Percentiles rank a stretch among this genome's conserved stretches.
Evolutionary conservation across 352 stramenopile genomes (phyloP).

Genomic region (Globisporangium spinosum): DNA sequence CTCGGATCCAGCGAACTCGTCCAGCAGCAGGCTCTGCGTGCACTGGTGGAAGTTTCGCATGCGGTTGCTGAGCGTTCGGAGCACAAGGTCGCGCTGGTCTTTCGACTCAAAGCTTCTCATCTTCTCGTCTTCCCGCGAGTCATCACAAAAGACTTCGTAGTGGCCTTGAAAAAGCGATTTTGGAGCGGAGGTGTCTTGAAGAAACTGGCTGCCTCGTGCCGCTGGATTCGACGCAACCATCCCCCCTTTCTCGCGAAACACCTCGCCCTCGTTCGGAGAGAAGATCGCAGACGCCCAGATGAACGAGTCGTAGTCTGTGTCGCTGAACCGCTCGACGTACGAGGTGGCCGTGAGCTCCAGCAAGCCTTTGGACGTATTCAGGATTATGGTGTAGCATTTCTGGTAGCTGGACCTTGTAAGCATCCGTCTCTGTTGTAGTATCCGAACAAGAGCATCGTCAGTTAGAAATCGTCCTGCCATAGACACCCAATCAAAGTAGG

Average conservation of each 20-base stretch:
- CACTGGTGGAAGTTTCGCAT: neutral
- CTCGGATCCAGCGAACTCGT: neutral
- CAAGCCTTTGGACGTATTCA: neutral
- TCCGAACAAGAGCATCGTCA: too few species aligned
- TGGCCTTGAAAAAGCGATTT: conserved; percentile 6
- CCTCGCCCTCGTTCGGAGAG: neutral
- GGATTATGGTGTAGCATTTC: conserved; percentile 8
- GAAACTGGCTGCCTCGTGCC: neutral
- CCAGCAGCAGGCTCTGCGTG: neutral
- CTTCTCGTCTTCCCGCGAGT: neutral
- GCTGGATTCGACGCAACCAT: conserved; percentile 1
- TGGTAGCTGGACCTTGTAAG: conserved; percentile 4
- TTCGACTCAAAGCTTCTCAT: neutral
- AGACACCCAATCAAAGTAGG: too few species aligned
- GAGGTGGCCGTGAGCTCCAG: conserved; percentile 2
- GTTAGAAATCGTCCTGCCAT: too few species aligned
- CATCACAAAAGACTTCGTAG: conserved; percentile 6
- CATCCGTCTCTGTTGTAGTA: neutral
- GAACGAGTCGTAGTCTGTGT: neutral
- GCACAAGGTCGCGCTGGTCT: conserved; percentile 2
- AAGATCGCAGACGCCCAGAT: conserved; percentile 9
- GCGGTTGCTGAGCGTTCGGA: neutral
- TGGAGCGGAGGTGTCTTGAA: too few species aligned
- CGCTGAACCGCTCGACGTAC: conserved; percentile 2
- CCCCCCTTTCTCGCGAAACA: conserved; percentile 14